Evolutionary conservation across 1,139 yeast species (phyloP).

Genomic region (Magnusiomyces suaveolens): DNA sequence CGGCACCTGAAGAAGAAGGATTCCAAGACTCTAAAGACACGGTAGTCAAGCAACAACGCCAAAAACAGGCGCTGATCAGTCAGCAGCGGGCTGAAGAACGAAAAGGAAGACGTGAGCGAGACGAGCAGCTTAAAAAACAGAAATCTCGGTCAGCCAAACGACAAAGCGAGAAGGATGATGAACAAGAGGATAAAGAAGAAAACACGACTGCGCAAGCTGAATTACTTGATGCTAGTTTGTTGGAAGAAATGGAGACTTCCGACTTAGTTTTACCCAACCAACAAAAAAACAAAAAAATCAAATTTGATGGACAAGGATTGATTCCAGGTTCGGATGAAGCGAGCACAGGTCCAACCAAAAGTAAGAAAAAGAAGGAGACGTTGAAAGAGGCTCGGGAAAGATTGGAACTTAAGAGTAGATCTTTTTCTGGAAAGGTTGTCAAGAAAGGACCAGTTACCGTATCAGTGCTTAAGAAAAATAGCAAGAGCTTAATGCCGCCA

Average conservation of each 20-base stretch:
- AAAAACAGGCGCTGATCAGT: not conserved
- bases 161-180: not conserved
- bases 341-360: not conserved
- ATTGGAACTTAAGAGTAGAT: not conserved
- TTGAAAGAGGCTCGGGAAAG: not conserved
- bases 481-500: constrained; percentile 6
- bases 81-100: not conserved
- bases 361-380: not conserved
- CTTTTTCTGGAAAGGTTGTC: not conserved
- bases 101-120: not conserved
- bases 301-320: not conserved
- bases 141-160: not conserved
- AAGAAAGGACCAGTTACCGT: constrained; percentile 5
- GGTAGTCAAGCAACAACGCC: not conserved
- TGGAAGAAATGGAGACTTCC: not conserved
- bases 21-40: not conserved
- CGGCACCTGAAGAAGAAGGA: constrained; percentile 7
- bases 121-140: constrained; percentile 1
- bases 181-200: not conserved
- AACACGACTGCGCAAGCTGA: not conserved
- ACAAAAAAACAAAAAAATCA: not conserved
- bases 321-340: not conserved
- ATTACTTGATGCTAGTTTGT: constrained; percentile 1
- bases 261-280: not conserved
- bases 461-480: constrained; percentile 1